Base-by-base conservation (phyloP, 1,139 yeast genomes). In the Chernovozyma aurita region DNA sequence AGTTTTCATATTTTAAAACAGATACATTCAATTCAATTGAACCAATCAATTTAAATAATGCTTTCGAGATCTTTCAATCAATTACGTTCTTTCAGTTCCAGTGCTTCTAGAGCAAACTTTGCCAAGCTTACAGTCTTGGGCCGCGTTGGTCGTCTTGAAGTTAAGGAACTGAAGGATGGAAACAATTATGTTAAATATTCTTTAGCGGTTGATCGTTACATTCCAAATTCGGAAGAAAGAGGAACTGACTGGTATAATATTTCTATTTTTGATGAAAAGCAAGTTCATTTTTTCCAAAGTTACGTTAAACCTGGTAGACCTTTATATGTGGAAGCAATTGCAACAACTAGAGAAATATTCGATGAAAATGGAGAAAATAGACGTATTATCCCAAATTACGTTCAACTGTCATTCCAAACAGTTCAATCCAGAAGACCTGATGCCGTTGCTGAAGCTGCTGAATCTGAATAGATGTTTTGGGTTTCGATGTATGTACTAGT, bases 91-190 rank as follows among this genome's bases (percentile, higher is more conserved):
- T 65, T 70, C 42, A 56, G 71, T 25, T 46, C 60, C 35, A 46
- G 66, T 25, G 42, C 60, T 13, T 36, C 53, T 30, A 62, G 65
- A 51, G 44, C 41, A 25, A 57, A 64, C 15, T 67, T 68, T 46
- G 75, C 76, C 44, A 63, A 60, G 42, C 61, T 65, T 55, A 68
- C 61, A 48, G 55, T 70, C 43, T 49, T 67, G 35, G 76, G 76
- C 18, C 56, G 65, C 21, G 72, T 70, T 17, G 75, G 74, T 14
- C 53, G 43, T 38, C 60, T 69, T 38, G 50, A 58, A 35, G 48
- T 56, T 41, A 63, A 56, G 45, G 73, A 68, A 54, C 59, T 70
- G 42, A 59, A 54, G 38, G 61, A 57, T 37, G 72, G 71, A 27
- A 47, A 44, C 31, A 25, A 25, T 22, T 69, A 59, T 49, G 55